phyloP scores from a whole-genome alignment of 495 filamentous ascomycete genomes.

The Hypoxylon fuscum region DNA sequence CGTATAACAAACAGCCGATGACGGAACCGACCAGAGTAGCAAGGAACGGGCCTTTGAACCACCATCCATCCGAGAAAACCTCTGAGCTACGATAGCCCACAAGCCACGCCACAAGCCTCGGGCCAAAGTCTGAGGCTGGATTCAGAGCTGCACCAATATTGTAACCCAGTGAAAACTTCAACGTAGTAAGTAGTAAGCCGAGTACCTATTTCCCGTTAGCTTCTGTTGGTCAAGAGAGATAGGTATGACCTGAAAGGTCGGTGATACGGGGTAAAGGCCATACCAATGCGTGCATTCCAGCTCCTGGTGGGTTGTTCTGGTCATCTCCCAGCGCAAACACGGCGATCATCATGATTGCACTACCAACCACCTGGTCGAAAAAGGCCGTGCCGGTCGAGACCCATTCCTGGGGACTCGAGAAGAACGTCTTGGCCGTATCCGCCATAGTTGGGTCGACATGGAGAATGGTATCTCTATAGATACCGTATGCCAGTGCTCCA shows the following conservation, averaged over 20 bases:
- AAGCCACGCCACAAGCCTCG: conserved; percentile 50
- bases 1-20: conserved; percentile 60
- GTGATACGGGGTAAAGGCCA: too few relatives aligned
- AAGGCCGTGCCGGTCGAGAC: conserved; percentile 58
- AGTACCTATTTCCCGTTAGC: conserved; percentile 41
- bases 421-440: conserved; percentile 47
- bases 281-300: conserved; percentile 58
- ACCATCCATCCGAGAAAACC: conserved; percentile 55
- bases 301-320: conserved; percentile 62
- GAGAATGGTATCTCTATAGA: conserved; percentile 60
- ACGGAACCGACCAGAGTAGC: conserved; percentile 56
- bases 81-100: conserved; percentile 55
- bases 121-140: conserved; percentile 62
- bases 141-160: conserved; percentile 61
- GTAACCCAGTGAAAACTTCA: conserved; percentile 57
- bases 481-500: conserved; percentile 55
- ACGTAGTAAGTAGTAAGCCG: conserved; percentile 54
- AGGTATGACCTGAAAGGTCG: too few relatives aligned
- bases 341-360: conserved; percentile 54
- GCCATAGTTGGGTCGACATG: conserved; percentile 46
- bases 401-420: conserved; percentile 56
- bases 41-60: conserved; percentile 62
- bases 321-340: conserved; percentile 65
- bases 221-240: conserved; percentile 5
- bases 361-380: conserved; percentile 61